These are phyloP conservation scores for Fusarium pininemorale DNA, from an alignment of 2,329 filamentous ascomycete genomes.

Conservation along the genomic window DNA sequence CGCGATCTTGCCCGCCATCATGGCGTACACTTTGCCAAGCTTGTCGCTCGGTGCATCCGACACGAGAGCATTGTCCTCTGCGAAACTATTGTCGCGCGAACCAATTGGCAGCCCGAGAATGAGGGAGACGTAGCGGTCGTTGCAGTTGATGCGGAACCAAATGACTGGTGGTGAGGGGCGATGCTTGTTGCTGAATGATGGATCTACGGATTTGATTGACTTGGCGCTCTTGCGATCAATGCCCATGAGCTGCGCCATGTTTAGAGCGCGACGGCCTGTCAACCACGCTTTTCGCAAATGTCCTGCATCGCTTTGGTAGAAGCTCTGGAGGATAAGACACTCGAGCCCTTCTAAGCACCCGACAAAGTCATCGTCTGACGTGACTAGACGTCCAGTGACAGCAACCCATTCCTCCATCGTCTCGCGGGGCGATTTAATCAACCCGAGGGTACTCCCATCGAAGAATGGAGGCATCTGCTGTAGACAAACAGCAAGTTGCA, in stretches of 20 bases:
- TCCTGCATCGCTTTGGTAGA: slow-evolving; percentile 62
- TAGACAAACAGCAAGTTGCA: slow-evolving; percentile 57
- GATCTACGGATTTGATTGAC: slow-evolving; percentile 51
- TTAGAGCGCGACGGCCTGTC: slow-evolving; percentile 58
- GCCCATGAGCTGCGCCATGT: slow-evolving; percentile 61
- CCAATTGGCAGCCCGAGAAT: slow-evolving; percentile 60
- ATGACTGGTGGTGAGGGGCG: slow-evolving; percentile 43
- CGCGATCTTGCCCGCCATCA: slow-evolving; percentile 56
- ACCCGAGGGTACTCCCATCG: slow-evolving; percentile 39
- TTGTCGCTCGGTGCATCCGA: slow-evolving; percentile 51
- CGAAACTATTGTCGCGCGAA: slow-evolving; percentile 52
- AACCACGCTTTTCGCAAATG: slow-evolving; percentile 66
- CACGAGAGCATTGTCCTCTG: slow-evolving; percentile 40
- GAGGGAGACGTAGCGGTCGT: slow-evolving; percentile 61
- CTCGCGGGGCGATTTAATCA: slow-evolving; percentile 25
- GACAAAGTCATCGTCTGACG: slow-evolving; percentile 61
- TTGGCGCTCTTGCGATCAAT: slow-evolving; percentile 49
- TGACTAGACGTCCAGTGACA: slow-evolving; percentile 52
- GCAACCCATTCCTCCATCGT: slow-evolving; percentile 45
- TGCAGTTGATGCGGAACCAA: slow-evolving; percentile 61
- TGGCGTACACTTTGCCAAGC: slow-evolving; percentile 56
- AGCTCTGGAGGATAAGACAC: slow-evolving; percentile 57
- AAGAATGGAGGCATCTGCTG: slow-evolving; percentile 54
- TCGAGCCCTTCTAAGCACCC: slow-evolving; percentile 63
- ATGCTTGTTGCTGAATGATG: slow-evolving; percentile 45